Percentiles rank a stretch among this genome's conserved stretches.
Conservation (phyloP, 805 yeast genomes). For the Candida lessepsii region DNA sequence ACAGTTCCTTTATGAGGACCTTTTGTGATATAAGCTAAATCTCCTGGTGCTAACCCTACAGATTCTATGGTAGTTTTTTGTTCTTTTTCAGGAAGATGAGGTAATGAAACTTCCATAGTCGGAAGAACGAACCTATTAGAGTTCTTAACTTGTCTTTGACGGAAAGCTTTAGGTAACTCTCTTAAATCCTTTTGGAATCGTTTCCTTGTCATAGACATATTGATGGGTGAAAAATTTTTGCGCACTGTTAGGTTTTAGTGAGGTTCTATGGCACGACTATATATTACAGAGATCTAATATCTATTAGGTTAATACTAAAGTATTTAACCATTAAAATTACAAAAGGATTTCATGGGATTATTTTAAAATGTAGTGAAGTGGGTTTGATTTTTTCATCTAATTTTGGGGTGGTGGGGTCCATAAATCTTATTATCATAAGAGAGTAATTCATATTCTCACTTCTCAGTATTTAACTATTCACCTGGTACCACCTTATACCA, state of each 20-base stretch:
- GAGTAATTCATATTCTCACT: too few species aligned
- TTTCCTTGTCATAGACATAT: neutral
- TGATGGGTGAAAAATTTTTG: conserved; percentile 15
- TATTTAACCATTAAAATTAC: too few species aligned
- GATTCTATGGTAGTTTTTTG: conserved; percentile 47
- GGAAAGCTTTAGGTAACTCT: conserved; percentile 29
- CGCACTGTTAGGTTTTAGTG: neutral
- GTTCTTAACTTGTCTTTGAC: conserved; percentile 23
- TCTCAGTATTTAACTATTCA: too few species aligned
- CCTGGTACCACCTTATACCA: too few species aligned
- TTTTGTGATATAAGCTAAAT: conserved; percentile 65
- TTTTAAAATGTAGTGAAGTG: too few species aligned
- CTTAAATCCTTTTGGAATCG: conserved; percentile 37
- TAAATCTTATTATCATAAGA: too few species aligned
- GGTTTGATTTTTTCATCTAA: too few species aligned
- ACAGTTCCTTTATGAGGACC: conserved; percentile 78
- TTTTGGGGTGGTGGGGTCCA: too few species aligned
- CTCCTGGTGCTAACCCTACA: conserved; percentile 70
- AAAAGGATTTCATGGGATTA: too few species aligned
- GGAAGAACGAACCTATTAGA: conserved; percentile 32
- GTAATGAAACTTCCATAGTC: conserved; percentile 27
- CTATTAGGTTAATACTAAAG: too few species aligned
- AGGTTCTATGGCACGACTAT: too few species aligned
- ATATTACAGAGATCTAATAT: neutral
- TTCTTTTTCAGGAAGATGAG: conserved; percentile 24